Evolutionary conservation across 1,284 basidiomycete species (phyloP), one percentile per base, ranked within the genome.

Genomic region (Cutaneotrichosporon mucoides): DNA sequence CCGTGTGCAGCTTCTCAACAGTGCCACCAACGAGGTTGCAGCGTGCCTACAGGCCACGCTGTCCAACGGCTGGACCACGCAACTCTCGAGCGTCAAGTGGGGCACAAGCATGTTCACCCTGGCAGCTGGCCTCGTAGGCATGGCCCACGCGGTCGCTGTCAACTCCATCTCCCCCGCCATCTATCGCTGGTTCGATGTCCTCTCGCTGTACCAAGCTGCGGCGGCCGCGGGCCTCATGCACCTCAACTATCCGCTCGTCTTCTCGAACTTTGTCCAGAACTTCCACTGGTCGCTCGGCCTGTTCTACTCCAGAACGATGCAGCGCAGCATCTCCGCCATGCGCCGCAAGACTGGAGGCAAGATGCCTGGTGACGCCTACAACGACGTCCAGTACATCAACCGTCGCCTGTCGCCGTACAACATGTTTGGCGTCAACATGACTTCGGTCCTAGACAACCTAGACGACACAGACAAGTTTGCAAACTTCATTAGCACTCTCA

Each of bases 21-120:
- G 85, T 42, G 79, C 81, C 50, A 88, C 88, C 1, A 85, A 85
- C 48, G 76, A 85, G 5, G 81, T 90, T 60, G 89, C 88, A 48
- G 91, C 92, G 0, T 99, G 94, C 68, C 82, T 98, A 4, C 92
- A 95, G 75, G 85, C 92, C 7, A 95, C 92, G 1, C 81, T 98
- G 4, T 87, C 89, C 16, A 99, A 98, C 72, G 93, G 94, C 9
- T 88, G 87, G 84, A 90, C 91, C 1, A 84, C 86, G 0, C 84
- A 85, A 60, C 88, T 90, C 74, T 73, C 79, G 4, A 85, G 84
- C 3, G 92, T 92, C 11, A 83, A 86, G 68, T 95, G 90, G 88
- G 82, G 84, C 0, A 87, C 88, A 5, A 88, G 84, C 33, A 86
- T 82, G 24, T 76, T 95, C 54, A 84, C 86, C 2, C 73, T 94